Evolutionary conservation across 768 basidiomycete genomes (phyloP).

Genomic region (Fibroporia radiculosa): DNA sequence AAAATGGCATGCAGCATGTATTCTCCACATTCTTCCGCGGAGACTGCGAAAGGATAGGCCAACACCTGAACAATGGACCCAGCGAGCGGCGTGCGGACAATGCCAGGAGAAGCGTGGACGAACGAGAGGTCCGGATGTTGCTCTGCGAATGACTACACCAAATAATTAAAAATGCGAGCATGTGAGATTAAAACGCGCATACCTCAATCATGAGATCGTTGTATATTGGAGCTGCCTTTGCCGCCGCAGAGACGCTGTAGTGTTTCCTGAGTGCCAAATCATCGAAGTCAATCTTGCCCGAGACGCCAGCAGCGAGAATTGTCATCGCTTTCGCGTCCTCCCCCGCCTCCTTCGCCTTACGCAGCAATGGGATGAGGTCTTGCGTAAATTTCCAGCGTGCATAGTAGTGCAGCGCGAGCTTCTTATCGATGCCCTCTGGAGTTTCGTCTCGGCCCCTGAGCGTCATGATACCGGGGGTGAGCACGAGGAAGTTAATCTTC

Average conservation of each 20-base stretch:
- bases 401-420: constrained; percentile 43
- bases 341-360: constrained; percentile 34
- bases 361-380: constrained; percentile 38
- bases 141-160: constrained; percentile 28
- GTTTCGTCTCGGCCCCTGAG: constrained; percentile 34
- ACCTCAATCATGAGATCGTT: constrained; percentile 51
- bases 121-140: constrained; percentile 35
- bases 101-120: constrained; percentile 36
- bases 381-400: constrained; percentile 41
- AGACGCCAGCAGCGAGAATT: constrained; percentile 28
- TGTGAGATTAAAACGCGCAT: background rate
- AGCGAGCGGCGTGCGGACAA: constrained; percentile 25
- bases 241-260: constrained; percentile 34
- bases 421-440: constrained; percentile 37
- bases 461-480: constrained; percentile 36
- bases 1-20: constrained; percentile 11
- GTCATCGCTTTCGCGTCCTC: constrained; percentile 45
- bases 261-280: constrained; percentile 44
- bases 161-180: background rate
- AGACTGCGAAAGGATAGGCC: constrained; percentile 9
- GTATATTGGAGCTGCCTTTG: constrained; percentile 31
- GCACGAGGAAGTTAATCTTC: constrained; percentile 46
- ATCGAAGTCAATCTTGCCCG: constrained; percentile 31
- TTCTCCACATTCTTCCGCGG: constrained; percentile 13
- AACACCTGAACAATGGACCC: constrained; percentile 1